A percentile compares a stretch with the other conserved stretches of the same genome.
Conservation (phyloP, 192 early-diverging fungal genomes). For the Coemansia sp. region DNA sequence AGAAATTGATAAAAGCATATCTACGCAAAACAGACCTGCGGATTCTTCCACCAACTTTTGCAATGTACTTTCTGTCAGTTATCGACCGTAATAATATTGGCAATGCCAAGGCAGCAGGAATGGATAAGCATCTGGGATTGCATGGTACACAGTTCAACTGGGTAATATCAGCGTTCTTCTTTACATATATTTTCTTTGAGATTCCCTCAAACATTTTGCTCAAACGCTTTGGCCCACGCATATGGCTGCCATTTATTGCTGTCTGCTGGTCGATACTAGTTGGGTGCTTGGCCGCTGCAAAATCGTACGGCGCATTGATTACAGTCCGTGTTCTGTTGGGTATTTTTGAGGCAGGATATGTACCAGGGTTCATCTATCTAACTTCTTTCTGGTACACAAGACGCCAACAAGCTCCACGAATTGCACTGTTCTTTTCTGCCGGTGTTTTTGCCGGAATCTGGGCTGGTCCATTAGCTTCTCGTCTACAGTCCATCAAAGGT, state of each 20-base stretch:
- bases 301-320: constrained; percentile 56
- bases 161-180: constrained; percentile 61
- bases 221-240: constrained; percentile 35
- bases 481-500: constrained; percentile 35
- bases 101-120: constrained; percentile 46
- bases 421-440: constrained; percentile 55
- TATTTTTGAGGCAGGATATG: constrained; percentile 63
- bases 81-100: constrained; percentile 56
- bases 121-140: constrained; percentile 41
- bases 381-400: constrained; percentile 58
- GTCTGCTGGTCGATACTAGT: constrained; percentile 49
- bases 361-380: constrained; percentile 68
- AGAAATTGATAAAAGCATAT: constrained; percentile 27
- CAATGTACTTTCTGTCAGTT: constrained; percentile 51
- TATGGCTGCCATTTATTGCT: constrained; percentile 53
- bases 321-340: constrained; percentile 48
- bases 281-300: constrained; percentile 61
- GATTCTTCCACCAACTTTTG: constrained; percentile 57
- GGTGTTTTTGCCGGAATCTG: constrained; percentile 52
- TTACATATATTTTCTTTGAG: constrained; percentile 65
- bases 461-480: constrained; percentile 46
- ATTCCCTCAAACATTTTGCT: constrained; percentile 63
- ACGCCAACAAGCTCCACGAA: constrained; percentile 45
- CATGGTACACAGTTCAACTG: constrained; percentile 55
- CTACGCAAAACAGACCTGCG: constrained; percentile 57